Evolutionary conservation across 2,329 filamentous ascomycete genomes (phyloP).

Genomic region (Westerdykella ornata): DNA sequence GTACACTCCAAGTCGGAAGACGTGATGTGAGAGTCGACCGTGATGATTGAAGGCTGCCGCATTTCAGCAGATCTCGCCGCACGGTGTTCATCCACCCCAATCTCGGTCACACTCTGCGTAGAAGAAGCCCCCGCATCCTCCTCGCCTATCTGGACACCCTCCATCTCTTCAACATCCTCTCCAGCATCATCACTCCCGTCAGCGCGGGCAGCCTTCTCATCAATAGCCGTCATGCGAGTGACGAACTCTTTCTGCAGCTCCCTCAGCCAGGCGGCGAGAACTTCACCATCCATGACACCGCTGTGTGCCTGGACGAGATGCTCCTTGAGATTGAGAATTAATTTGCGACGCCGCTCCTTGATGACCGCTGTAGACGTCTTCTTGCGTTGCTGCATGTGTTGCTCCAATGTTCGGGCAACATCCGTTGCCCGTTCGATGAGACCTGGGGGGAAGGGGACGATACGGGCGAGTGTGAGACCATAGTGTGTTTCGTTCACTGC

Average conservation of each 20-base stretch:
- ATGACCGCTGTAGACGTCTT: conserved; percentile 53
- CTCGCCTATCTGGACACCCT: neutral
- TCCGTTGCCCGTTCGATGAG: conserved; percentile 63
- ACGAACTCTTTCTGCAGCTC: conserved; percentile 71
- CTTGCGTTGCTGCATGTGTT: conserved; percentile 52
- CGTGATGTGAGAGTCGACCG: conserved; percentile 15
- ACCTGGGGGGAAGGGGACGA: conserved; percentile 62
- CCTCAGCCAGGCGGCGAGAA: conserved; percentile 57
- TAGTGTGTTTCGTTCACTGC: conserved; percentile 67
- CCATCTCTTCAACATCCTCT: conserved; percentile 1
- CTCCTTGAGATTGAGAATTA: conserved; percentile 67
- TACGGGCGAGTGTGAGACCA: conserved; percentile 71
- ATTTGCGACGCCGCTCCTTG: conserved; percentile 58
- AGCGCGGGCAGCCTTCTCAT: conserved; percentile 36
- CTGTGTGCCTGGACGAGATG: conserved; percentile 62
- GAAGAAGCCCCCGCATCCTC: neutral
- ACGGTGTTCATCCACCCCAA: conserved; percentile 10
- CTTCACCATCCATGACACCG: conserved; percentile 58
- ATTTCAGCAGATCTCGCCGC: conserved; percentile 1
- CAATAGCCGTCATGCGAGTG: conserved; percentile 60
- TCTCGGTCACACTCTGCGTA: conserved; percentile 9
- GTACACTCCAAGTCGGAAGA: conserved; percentile 12
- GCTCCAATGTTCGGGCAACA: conserved; percentile 58
- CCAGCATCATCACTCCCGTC: conserved; percentile 7
- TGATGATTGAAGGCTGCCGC: conserved; percentile 18